phyloP scores from a whole-genome alignment of 306 rosid species.

The Rosa multiflora region DNA sequence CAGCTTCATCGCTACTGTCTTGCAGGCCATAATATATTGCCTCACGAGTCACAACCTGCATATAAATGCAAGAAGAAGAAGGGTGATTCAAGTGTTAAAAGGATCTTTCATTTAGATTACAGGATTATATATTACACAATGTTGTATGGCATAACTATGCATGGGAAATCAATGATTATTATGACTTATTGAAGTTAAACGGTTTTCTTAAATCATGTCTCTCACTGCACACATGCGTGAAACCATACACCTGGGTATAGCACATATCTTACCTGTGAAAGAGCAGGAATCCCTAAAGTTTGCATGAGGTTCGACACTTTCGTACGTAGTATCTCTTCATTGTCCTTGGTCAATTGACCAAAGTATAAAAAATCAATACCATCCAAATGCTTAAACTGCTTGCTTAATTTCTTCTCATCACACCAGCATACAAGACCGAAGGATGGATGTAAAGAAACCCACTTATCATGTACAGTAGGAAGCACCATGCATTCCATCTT shows the following conservation, averaged over 20 bases:
- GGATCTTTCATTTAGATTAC: background rate
- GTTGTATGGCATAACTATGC: background rate
- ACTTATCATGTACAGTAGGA: constrained; percentile 85
- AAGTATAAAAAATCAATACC: constrained; percentile 66
- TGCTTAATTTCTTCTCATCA: constrained; percentile 62
- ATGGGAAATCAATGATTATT: background rate
- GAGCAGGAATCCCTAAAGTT: constrained; percentile 75
- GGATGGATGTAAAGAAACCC: constrained; percentile 90
- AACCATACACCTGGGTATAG: background rate
- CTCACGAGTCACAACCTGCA: constrained; percentile 91
- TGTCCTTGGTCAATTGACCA: constrained; percentile 49
- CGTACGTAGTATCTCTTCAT: constrained; percentile 41
- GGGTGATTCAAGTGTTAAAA: background rate
- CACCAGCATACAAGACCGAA: constrained; percentile 85
- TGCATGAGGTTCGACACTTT: constrained; percentile 64
- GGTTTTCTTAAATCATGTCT: background rate
- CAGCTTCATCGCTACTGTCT: constrained; percentile 50
- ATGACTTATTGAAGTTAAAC: background rate
- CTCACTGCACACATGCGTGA: background rate
- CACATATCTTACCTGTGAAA: constrained; percentile 69
- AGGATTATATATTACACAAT: background rate
- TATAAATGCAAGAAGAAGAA: constrained; percentile 13
- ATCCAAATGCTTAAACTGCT: constrained; percentile 67
- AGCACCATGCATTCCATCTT: constrained; percentile 63
- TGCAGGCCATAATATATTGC: constrained; percentile 67